A percentile compares a stretch with the other conserved stretches of the same genome.
phyloP scores from a whole-genome alignment of 108 stramenopile genomes.

The Nannochloropsis gaditana region DNA sequence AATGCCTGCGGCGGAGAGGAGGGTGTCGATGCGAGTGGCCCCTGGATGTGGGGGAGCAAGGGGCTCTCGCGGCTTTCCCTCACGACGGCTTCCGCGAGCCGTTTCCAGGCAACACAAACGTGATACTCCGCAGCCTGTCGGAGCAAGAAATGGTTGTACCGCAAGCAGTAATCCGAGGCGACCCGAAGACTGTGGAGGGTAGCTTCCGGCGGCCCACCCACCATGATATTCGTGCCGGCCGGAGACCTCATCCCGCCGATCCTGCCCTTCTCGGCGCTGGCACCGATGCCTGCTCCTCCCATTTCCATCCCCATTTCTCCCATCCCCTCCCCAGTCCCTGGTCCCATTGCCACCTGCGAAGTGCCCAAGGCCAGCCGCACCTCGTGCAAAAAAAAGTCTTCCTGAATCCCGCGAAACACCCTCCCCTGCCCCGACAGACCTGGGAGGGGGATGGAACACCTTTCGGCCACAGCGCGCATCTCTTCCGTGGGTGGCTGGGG shows the following conservation, averaged over 20 bases:
- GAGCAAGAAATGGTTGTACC: not conserved
- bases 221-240: not conserved
- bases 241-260: too few species aligned
- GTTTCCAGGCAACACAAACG: not conserved
- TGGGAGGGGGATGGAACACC: not conserved
- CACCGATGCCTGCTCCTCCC: not conserved
- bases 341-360: too few species aligned
- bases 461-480: not conserved
- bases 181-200: not conserved
- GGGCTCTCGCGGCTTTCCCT: not conserved
- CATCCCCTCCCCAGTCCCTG: not conserved
- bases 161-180: not conserved
- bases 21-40: not conserved
- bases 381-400: not conserved
- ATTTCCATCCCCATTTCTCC: not conserved
- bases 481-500: not conserved
- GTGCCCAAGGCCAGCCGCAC: not conserved
- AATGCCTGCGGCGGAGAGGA: not conserved
- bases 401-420: not conserved
- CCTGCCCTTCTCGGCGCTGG: too few species aligned
- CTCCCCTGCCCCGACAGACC: not conserved
- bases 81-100: not conserved
- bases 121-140: not conserved
- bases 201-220: not conserved
- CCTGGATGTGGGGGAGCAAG: not conserved